Conservation (phyloP, 192 early-diverging fungal species). For the Gigaspora rosea region DNA sequence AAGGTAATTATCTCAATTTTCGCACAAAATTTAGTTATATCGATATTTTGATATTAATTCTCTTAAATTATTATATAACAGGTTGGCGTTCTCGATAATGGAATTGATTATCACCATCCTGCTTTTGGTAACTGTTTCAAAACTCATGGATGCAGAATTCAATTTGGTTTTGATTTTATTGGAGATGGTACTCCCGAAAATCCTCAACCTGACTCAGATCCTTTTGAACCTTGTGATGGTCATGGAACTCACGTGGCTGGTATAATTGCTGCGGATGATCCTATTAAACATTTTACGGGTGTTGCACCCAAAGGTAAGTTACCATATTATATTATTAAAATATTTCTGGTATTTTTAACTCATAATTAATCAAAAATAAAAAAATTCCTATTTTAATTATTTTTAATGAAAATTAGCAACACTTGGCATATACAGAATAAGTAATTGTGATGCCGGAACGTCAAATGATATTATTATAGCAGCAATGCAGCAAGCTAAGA, state of each 20-base stretch:
- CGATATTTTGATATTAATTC: conserved; percentile 9
- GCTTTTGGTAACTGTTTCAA: conserved; percentile 70
- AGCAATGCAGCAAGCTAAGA: conserved; percentile 70
- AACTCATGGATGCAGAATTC: conserved; percentile 56
- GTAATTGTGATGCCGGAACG: conserved; percentile 72
- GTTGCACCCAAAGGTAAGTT: conserved; percentile 75
- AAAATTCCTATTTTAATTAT: background rate
- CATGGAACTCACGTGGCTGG: conserved; percentile 71
- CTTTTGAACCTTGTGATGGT: conserved; percentile 61
- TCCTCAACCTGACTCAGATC: conserved; percentile 53
- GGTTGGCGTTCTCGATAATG: conserved; percentile 62
- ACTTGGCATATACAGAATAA: conserved; percentile 79
- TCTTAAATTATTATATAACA: too few species aligned
- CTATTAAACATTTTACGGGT: conserved; percentile 57
- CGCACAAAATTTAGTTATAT: background rate
- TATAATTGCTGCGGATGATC: conserved; percentile 73
- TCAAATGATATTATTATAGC: conserved; percentile 75
- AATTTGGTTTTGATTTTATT: conserved; percentile 65
- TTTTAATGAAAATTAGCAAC: conserved; percentile 41
- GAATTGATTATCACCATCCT: conserved; percentile 61
- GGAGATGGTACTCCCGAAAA: conserved; percentile 47
- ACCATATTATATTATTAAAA: background rate
- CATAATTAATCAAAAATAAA: background rate
- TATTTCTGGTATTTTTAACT: background rate
- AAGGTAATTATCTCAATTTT: conserved; percentile 7